A percentile compares a stretch with the other conserved stretches of the same genome.
Conservation (phyloP, 2,329 filamentous ascomycete genomes). For the Fusarium nematophilum region DNA sequence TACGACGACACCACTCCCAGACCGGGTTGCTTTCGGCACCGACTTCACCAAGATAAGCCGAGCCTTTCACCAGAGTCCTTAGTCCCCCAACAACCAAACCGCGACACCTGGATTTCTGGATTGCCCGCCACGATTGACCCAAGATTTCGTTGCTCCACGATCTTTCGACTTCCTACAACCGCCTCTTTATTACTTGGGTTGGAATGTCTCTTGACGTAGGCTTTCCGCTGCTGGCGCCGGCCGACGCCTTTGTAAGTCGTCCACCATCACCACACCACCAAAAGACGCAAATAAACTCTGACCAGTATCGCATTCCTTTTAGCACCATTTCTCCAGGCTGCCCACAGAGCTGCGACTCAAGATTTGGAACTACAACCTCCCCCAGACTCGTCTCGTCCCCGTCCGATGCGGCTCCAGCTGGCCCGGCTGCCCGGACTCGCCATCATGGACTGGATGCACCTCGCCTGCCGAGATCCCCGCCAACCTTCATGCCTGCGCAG, state of each 20-base stretch:
- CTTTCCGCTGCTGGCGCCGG: constrained; percentile 5
- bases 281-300: constrained; percentile 12
- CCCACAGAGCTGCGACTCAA: constrained; percentile 60
- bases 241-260: constrained; percentile 32
- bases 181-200: background rate
- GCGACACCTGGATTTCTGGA: background rate
- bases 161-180: background rate
- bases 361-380: constrained; percentile 60
- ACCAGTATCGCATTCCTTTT: constrained; percentile 6
- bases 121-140: background rate
- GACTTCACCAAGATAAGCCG: no score
- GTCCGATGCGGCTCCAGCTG: constrained; percentile 53
- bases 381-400: constrained; percentile 56
- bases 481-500: constrained; percentile 59
- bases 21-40: no score
- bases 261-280: background rate
- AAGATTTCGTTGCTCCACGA: background rate
- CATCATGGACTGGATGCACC: constrained; percentile 50
- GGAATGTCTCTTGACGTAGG: constrained; percentile 19
- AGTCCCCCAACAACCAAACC: no score
- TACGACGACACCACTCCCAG: no score
- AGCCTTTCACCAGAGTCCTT: no score
- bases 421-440: constrained; percentile 35
- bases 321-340: constrained; percentile 57
- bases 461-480: constrained; percentile 56